These are phyloP conservation scores for Blastocystis sp. DNA, from an alignment of 352 stramenopile species.

Conservation along the genomic window DNA sequence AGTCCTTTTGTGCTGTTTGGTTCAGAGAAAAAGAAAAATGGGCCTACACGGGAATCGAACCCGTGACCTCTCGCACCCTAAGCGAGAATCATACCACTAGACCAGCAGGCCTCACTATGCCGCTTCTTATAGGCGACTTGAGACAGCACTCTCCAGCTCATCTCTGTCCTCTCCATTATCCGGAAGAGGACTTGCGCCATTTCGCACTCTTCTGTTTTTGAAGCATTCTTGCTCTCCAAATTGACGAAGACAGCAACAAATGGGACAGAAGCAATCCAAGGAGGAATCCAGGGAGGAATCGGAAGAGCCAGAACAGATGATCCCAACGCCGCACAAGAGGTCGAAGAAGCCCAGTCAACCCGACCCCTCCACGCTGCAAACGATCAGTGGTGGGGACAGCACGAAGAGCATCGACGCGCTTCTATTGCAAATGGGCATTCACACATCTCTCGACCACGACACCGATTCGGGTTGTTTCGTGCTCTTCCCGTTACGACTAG, in stretches of 20 bases:
- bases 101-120: slow-evolving; percentile 47
- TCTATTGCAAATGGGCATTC: slow-evolving; percentile 44
- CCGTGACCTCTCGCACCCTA: slow-evolving; percentile 70
- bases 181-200: too few relatives aligned
- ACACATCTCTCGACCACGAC: background rate
- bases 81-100: slow-evolving; percentile 70
- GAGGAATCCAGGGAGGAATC: background rate
- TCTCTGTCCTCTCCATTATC: background rate
- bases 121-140: background rate
- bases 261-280: slow-evolving; percentile 50
- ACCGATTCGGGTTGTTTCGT: background rate
- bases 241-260: background rate
- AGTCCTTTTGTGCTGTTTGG: slow-evolving; percentile 58
- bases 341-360: background rate
- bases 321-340: background rate
- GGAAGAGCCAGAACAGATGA: background rate
- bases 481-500: background rate
- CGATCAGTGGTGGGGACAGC: slow-evolving; percentile 23
- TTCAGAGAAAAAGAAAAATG: slow-evolving; percentile 28
- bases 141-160: background rate
- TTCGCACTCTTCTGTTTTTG: background rate
- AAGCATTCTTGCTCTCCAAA: background rate
- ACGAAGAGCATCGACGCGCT: slow-evolving; percentile 40
- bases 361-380: background rate
- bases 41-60: slow-evolving; percentile 70